Base-by-base conservation (phyloP, 2,329 filamentous ascomycete genomes). In the Parascedosporium putredinis region DNA sequence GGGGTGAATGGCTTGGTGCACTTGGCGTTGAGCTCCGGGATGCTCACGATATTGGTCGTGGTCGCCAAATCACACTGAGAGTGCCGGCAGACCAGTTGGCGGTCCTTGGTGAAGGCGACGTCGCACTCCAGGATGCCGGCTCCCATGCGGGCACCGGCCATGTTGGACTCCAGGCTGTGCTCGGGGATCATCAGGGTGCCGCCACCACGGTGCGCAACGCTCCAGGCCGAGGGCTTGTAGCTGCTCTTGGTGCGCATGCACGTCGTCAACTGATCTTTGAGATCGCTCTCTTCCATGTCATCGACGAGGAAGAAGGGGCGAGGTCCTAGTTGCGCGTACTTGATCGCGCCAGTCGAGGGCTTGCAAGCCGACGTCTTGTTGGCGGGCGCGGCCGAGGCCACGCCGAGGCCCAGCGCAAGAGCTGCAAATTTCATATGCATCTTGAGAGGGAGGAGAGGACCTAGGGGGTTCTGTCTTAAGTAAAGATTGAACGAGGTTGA, bases 51-150 rank as follows among this genome's bases (percentile, higher is more conserved):
- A 66, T 86, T 77, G 59, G 81, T 84, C 7, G 81, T 85, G 20
- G 76, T 81, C 67, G 84, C 81, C 36, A 85, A 65, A 57, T 85
- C 81, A 64, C 81, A 85, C 55, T 83, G 76, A 44, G 74, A 75
- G 65, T 85, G 81, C 45, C 81, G 75, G 66, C 81, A 85, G 42
- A 85, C 81, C n/a, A 85, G 75, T 59, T 79, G 65, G 25, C 72
- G 71, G 62, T 85, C 81, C 55, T 69, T 73, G 52, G 81, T 84
- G 65, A 85, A 84, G 31, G 76, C 71, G 14, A 83, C 80, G 60
- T 85, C 81, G 62, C 81, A 85, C 64, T 85, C 81, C 47, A 82
- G 72, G 40, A 84, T 70, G 38, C 81, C 81, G 4, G 80, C 76
- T 25, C 81, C 81, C 80, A 83, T 83, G 18, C 81, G 71, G n/a